Evolutionary conservation across 352 stramenopile genomes (phyloP).

Genomic region (Globisporangium viniferum): DNA sequence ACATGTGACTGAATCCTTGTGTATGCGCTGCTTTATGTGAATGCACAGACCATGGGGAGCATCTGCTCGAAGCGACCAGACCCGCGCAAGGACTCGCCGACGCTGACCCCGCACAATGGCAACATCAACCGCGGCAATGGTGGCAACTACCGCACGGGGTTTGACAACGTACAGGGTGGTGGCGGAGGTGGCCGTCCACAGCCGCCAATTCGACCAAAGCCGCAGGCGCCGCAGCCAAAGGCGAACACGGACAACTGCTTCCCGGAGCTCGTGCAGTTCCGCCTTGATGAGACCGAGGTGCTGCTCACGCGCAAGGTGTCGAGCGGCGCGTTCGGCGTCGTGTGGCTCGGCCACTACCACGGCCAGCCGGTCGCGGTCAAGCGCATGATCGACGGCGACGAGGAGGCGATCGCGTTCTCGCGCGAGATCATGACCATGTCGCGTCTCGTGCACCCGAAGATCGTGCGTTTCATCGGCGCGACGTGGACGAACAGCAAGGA

Average conservation of each 20-base stretch:
- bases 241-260: conserved; percentile 59
- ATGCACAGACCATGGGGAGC: conserved; percentile 12
- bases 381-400: conserved; percentile 82
- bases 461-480: conserved; percentile 84
- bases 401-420: conserved; percentile 72
- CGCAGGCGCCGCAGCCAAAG: conserved; percentile 10
- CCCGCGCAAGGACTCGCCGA: conserved; percentile 11
- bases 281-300: conserved; percentile 80
- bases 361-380: conserved; percentile 83
- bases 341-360: conserved; percentile 87
- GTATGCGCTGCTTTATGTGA: not conserved
- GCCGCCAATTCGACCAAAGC: conserved; percentile 2
- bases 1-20: not conserved
- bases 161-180: not conserved
- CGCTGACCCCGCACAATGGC: conserved; percentile 7
- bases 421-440: conserved; percentile 86
- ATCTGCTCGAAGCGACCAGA: conserved; percentile 10
- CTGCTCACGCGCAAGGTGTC: conserved; percentile 81
- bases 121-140: not conserved
- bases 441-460: conserved; percentile 72
- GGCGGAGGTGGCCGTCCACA: conserved; percentile 1
- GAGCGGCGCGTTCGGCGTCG: conserved; percentile 75
- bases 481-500: conserved; percentile 82
- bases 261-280: conserved; percentile 65
- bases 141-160: not conserved